phyloP scores from a whole-genome alignment of 768 basidiomycete genomes.

The Tricholoma saponaceum region DNA sequence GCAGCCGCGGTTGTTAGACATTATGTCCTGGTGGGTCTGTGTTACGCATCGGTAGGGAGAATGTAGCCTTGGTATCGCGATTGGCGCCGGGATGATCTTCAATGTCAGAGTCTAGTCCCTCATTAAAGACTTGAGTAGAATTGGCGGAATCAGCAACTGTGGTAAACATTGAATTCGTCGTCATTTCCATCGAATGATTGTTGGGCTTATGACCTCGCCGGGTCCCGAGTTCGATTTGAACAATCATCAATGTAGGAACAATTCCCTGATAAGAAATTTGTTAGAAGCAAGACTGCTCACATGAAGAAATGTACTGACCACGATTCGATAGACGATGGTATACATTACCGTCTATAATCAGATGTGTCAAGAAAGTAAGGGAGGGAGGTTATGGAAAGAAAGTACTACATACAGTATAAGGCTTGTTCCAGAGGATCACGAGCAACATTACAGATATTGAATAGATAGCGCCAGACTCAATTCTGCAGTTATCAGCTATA shows the following conservation, averaged over 20 bases:
- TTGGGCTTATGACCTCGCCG: not conserved
- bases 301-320: constrained; percentile 16
- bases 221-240: constrained; percentile 18
- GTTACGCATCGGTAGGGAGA: not conserved
- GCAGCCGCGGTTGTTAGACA: not conserved
- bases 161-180: not conserved
- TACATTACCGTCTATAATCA: constrained; percentile 12
- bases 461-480: constrained; percentile 26
- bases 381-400: not conserved
- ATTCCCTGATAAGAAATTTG: constrained; percentile 13
- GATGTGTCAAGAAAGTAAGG: not conserved
- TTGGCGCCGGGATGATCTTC: not conserved
- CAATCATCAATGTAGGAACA: constrained; percentile 23
- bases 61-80: not conserved
- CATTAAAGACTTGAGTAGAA: not conserved
- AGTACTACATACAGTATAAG: constrained; percentile 9
- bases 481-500: constrained; percentile 3
- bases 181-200: not conserved
- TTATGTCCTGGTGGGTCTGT: not conserved
- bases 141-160: not conserved
- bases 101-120: too few species aligned
- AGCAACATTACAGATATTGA: constrained; percentile 17
- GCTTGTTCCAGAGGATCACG: constrained; percentile 8
- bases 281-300: not conserved
- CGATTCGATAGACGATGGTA: constrained; percentile 18